Base-by-base conservation (phyloP, 2,329 filamentous ascomycete species). In the Cercospora sesami region DNA sequence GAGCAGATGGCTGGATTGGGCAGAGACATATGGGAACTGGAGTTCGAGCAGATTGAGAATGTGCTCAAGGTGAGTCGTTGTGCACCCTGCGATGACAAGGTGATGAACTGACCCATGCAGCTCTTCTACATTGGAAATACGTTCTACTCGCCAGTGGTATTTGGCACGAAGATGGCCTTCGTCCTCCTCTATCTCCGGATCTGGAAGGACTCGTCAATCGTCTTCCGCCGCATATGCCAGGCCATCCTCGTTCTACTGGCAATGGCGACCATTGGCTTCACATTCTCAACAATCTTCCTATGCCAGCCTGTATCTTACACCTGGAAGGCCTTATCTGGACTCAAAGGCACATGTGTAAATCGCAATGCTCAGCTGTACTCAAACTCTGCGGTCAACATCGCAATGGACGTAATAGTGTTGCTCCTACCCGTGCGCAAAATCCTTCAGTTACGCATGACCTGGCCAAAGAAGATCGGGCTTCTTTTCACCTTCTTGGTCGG, bases 111-210 rank as follows among this genome's bases (percentile, higher is more conserved):
- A 57, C 53, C 21, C 21, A 16, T 8, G 12, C 21, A 71, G 64
- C 68, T 69, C 64, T 69, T 67, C n/a, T 72, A 68, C 42, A 45
- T 70, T 33, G 67, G 68, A 33, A 69, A 70, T 21, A 65, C 69
- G 16, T 62, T 72, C 23, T 72, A 70, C 62, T 65, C 64, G n/a
- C 62, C 66, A 6, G 60, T 69, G 23, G 67, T 72, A 14, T 69
- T 72, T 28, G 58, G 65, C 18, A 62, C 70, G 26, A 72, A 72
- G 55, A 65, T 72, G 39, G 70, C 70, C 5, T 65, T 72, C 5
- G 64, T 70, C 18, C 59, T 72, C 23, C 64, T 70, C 3, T 70
- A 72, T 57, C 64, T 72, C 26, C 68, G 68, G 4, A 69, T 72
- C 58, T 72, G 70, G 70, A 70, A 66, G 18, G 66, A 60, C 16